phyloP scores from a whole-genome alignment of 2,329 filamentous ascomycete genomes.

The Cytospora piceae region DNA sequence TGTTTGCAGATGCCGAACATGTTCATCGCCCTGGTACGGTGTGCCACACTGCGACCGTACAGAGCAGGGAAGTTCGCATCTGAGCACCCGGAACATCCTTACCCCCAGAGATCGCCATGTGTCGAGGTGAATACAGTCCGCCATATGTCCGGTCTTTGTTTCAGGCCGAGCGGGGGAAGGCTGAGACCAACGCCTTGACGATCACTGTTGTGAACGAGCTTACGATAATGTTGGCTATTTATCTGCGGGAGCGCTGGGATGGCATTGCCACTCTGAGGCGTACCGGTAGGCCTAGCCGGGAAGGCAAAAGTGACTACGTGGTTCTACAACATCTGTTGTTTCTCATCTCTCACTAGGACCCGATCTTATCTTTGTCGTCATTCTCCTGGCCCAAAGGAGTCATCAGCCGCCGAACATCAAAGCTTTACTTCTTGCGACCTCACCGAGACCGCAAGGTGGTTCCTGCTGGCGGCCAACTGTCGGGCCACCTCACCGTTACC shows the following conservation, averaged over 20 bases:
- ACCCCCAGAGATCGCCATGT: neutral
- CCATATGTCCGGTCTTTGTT: neutral
- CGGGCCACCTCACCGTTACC: neutral
- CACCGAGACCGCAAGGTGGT: neutral
- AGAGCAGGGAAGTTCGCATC: neutral
- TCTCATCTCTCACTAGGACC: neutral
- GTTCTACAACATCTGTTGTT: neutral
- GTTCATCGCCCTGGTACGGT: neutral
- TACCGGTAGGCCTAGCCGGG: neutral
- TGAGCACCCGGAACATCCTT: neutral
- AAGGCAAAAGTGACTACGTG: neutral
- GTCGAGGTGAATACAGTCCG: neutral
- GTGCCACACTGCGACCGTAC: neutral
- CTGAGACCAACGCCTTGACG: neutral
- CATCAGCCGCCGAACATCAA: neutral
- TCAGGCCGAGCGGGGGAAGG: conserved; percentile 2
- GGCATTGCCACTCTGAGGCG: neutral
- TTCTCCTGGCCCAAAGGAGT: neutral
- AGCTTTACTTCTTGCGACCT: neutral
- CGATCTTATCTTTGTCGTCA: neutral
- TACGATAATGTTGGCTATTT: neutral
- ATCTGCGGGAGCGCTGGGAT: neutral
- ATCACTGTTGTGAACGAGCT: neutral
- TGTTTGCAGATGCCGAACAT: neutral
- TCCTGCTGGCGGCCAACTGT: neutral